These are phyloP conservation scores for Arctostaphylos glauca DNA, from an alignment of 148 eudicot genomes.

Conservation along the genomic window DNA sequence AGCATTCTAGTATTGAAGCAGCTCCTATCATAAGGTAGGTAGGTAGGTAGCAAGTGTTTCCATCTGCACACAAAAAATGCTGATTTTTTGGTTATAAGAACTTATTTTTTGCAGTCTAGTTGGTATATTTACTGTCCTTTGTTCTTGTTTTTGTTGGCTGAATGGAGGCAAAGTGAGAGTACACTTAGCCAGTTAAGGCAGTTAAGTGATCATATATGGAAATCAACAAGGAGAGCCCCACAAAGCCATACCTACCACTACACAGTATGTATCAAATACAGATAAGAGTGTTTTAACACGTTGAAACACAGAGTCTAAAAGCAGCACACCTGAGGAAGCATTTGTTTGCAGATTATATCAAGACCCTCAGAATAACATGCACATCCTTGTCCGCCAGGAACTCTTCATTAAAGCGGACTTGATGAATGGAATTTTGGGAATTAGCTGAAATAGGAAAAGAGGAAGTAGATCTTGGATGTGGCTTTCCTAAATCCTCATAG, in stretches of 20 bases:
- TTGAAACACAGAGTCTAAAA: slow-evolving; percentile 1
- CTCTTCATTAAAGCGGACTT: not conserved
- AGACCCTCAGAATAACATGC: slow-evolving; percentile 8
- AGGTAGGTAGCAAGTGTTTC: not conserved
- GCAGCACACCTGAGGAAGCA: not conserved
- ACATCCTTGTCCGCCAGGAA: not conserved
- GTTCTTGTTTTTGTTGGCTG: not conserved
- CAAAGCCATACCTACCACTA: not conserved
- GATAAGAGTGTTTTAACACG: not conserved
- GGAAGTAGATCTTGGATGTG: not conserved
- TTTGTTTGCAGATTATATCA: not conserved
- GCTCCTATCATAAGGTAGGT: not conserved
- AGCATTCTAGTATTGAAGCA: not conserved
- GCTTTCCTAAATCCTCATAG: not conserved
- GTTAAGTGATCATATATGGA: not conserved
- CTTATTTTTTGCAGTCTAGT: not conserved
- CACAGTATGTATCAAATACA: not conserved
- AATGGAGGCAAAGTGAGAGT: not conserved
- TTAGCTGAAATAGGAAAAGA: not conserved
- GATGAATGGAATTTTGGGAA: not conserved
- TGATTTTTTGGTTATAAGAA: not conserved
- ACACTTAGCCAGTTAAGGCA: not conserved
- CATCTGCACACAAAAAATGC: not conserved
- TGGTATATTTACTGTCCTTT: not conserved
- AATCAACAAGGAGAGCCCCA: not conserved